Evolutionary conservation across 2,329 filamentous ascomycete genomes (phyloP), one percentile per base, ranked within the genome.

Genomic region (Monilinia laxa): DNA sequence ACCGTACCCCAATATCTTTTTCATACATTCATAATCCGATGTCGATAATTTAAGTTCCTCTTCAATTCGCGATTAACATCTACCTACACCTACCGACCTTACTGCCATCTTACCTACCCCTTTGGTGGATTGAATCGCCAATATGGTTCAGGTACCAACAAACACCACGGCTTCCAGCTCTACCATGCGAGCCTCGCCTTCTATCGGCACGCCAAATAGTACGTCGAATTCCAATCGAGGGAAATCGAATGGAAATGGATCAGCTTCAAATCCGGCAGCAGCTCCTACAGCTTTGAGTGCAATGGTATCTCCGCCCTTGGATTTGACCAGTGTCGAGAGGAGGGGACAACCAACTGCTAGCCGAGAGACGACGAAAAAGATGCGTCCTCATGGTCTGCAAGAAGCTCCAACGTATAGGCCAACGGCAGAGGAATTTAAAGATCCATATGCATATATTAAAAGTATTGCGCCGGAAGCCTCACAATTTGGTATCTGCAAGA

Each of bases 401-500:
- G 94, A 98, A 76, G 94, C 95, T 38, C 94, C 94, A 2, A 95
- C 92, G 6, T 99, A 92, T 78, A 85, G 88, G 70, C 95, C 95
- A 42, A 97, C 92, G 0, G 89, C 92, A 72, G 93, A 97, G 73
- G 93, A 99, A 78, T 99, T 95, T 83, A 92, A 90, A 75, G 93
- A 99, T 74, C 95, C 95, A 0, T 88, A 97, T 76, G 90, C 91
- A 73, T 99, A 97, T 76, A 93, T 99, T 73, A 89, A 89, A 76
- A 97, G 94, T 79, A 97, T 99, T 72, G 84, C 89, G 0, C 88
- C 92, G 1, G 93, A 97, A 77, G 95, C 92, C 31, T 86, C 84
- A 71, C 87, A 93, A 74, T 98, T 91, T 79, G 95, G 95, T 62
- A 91, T 99, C 64, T 93, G 93, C 84, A 97, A 97, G 79, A 92